A percentile compares a stretch with the other conserved stretches of the same genome.
These are phyloP conservation scores for Venturia aucupariae DNA, from an alignment of 2,329 filamentous ascomycete species.

Conservation along the genomic window DNA sequence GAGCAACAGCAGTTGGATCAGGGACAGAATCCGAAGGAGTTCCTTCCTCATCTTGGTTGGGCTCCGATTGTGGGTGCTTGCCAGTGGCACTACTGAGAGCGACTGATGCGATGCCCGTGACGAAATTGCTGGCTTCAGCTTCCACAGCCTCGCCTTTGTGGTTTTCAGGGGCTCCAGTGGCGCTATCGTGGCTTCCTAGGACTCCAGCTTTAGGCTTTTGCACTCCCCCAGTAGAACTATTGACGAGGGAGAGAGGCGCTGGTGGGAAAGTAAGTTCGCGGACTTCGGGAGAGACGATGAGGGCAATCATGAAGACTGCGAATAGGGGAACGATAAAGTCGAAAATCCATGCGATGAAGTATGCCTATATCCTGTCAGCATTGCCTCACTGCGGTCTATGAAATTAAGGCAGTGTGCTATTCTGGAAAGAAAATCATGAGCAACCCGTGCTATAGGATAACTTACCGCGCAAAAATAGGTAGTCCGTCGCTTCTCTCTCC, in stretches of 20 bases:
- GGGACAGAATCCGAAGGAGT: constrained; percentile 44
- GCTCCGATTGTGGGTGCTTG: constrained; percentile 62
- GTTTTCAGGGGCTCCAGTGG: constrained; percentile 74
- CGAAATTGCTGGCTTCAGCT: constrained; percentile 71
- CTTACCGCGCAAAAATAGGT: constrained; percentile 52
- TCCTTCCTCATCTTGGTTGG: constrained; percentile 34
- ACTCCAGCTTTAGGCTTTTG: constrained; percentile 70
- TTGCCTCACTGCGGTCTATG: neutral
- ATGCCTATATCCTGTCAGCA: constrained; percentile 29
- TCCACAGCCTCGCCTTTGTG: constrained; percentile 77
- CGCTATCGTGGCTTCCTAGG: constrained; percentile 64
- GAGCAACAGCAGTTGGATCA: constrained; percentile 50
- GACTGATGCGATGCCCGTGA: constrained; percentile 62
- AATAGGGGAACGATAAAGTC: constrained; percentile 61
- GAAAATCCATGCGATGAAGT: constrained; percentile 59
- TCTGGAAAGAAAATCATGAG: neutral
- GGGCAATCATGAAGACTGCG: constrained; percentile 48
- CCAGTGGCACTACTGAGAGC: constrained; percentile 67
- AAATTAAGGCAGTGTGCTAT: neutral
- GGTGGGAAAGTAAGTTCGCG: constrained; percentile 63
- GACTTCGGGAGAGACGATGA: constrained; percentile 57
- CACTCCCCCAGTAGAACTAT: constrained; percentile 59
- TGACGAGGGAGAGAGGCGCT: constrained; percentile 64
- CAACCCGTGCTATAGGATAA: neutral
- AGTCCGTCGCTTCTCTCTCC: constrained; percentile 64